Evolutionary conservation across 345 rosid genomes (phyloP).

Genomic region (Ceriops decandra): DNA sequence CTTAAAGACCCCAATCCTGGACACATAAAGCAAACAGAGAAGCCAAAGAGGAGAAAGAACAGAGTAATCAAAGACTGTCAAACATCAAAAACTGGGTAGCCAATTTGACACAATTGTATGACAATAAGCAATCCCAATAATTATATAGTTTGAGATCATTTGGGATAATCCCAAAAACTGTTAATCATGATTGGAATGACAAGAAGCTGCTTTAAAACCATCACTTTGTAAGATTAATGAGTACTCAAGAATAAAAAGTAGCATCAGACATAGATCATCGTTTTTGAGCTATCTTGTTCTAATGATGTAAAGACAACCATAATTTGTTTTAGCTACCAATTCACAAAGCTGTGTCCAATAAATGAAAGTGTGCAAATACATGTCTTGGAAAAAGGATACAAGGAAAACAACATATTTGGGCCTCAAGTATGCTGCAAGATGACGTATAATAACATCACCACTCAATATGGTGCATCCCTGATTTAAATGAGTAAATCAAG

Average conservation of each 20-base stretch:
- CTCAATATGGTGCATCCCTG: conserved; percentile 96
- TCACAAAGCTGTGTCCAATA: neutral
- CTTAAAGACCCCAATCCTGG: neutral
- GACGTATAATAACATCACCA: conserved; percentile 88
- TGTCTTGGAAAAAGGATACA: conserved; percentile 52
- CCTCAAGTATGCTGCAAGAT: conserved; percentile 69
- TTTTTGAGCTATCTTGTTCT: neutral
- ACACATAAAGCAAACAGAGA: too few species aligned
- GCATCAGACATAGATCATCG: neutral
- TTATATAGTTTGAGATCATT: neutral
- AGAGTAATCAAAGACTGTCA: neutral
- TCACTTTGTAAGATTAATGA: neutral
- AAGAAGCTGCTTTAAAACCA: neutral
- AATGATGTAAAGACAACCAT: neutral
- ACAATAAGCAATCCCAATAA: neutral
- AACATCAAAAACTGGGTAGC: neutral
- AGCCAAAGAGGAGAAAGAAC: neutral
- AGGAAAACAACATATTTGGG: conserved; percentile 89
- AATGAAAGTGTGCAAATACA: neutral
- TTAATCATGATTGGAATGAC: neutral
- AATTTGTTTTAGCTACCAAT: neutral
- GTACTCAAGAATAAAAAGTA: neutral
- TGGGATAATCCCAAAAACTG: neutral
- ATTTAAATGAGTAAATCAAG: conserved; percentile 7
- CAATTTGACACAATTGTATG: neutral